phyloP scores from a whole-genome alignment of 2,329 filamentous ascomycete species.

The Colletotrichum cuscutae region DNA sequence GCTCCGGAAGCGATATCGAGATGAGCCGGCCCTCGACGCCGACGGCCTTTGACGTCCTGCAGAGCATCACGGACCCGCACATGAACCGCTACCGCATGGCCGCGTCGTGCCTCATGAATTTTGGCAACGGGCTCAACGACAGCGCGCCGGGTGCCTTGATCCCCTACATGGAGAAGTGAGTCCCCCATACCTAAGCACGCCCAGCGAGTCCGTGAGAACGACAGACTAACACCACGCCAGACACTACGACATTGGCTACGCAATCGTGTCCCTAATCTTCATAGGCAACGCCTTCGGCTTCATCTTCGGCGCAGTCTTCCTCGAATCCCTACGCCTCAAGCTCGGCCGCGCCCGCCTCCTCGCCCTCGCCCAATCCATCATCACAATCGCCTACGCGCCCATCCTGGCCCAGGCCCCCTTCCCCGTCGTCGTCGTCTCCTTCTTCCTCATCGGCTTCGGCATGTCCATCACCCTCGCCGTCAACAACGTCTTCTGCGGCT shows the following conservation, averaged over 20 bases:
- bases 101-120: conserved; percentile 71
- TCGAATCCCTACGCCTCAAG: conserved; percentile 70
- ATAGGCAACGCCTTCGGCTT: conserved; percentile 82
- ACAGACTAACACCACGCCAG: conserved; percentile 42
- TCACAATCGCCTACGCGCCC: conserved; percentile 71
- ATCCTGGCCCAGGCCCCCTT: conserved; percentile 78
- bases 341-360: conserved; percentile 75
- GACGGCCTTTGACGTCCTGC: conserved; percentile 56
- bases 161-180: conserved; percentile 78
- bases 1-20: conserved; percentile 53
- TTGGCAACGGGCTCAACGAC: conserved; percentile 80
- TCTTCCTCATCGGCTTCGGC: conserved; percentile 73
- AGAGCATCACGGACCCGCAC: conserved; percentile 67
- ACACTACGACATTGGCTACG: conserved; percentile 80
- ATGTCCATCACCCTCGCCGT: conserved; percentile 66
- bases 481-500: conserved; percentile 68
- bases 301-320: conserved; percentile 75
- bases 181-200: not conserved
- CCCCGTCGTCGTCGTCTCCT: conserved; percentile 72
- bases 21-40: conserved; percentile 64
- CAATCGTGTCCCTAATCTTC: conserved; percentile 84
- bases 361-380: conserved; percentile 65
- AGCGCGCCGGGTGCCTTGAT: conserved; percentile 81
- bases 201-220: too few species aligned
- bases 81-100: conserved; percentile 79